Conservation (phyloP, 495 filamentous ascomycete genomes). For the Trichocladium antarcticum region DNA sequence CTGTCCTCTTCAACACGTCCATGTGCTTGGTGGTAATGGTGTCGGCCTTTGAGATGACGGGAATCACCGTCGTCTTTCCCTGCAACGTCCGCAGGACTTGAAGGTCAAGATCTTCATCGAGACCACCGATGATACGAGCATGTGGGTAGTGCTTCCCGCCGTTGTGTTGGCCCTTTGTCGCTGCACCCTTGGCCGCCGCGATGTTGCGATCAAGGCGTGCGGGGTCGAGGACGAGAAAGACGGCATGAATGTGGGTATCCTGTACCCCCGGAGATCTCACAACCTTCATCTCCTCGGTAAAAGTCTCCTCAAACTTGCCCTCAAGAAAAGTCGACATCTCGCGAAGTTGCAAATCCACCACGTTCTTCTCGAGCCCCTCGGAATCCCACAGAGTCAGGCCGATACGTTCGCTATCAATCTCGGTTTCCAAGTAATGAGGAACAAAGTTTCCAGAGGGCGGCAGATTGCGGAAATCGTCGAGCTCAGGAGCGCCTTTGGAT, state of each 20-base stretch:
- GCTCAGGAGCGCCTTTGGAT: conserved; percentile 37
- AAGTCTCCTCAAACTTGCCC: conserved; percentile 96
- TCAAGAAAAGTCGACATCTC: conserved; percentile 88
- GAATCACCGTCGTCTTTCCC: conserved; percentile 92
- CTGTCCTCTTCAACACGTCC: conserved; percentile 79
- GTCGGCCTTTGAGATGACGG: conserved; percentile 94
- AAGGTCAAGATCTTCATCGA: conserved; percentile 84
- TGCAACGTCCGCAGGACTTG: conserved; percentile 80
- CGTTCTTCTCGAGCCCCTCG: conserved; percentile 80
- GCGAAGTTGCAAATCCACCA: conserved; percentile 86
- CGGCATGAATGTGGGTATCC: conserved; percentile 95
- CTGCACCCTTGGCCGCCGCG: conserved; percentile 49
- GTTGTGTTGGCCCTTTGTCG: conserved; percentile 43
- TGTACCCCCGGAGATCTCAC: conserved; percentile 81
- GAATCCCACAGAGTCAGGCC: conserved; percentile 96
- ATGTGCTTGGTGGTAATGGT: conserved; percentile 91
- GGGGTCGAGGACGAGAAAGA: conserved; percentile 86
- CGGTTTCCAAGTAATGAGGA: conserved; percentile 83
- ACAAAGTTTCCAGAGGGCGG: conserved; percentile 54
- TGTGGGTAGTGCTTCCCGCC: conserved; percentile 37
- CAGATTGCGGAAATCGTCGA: conserved; percentile 41
- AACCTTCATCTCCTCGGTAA: conserved; percentile 96
- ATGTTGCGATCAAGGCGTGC: conserved; percentile 75
- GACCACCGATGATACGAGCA: conserved; percentile 47
- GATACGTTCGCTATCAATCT: conserved; percentile 84